Percentiles rank a stretch among this genome's conserved stretches.
Conservation (phyloP, 1,284 basidiomycete genomes). For the Peniophora sp. region DNA sequence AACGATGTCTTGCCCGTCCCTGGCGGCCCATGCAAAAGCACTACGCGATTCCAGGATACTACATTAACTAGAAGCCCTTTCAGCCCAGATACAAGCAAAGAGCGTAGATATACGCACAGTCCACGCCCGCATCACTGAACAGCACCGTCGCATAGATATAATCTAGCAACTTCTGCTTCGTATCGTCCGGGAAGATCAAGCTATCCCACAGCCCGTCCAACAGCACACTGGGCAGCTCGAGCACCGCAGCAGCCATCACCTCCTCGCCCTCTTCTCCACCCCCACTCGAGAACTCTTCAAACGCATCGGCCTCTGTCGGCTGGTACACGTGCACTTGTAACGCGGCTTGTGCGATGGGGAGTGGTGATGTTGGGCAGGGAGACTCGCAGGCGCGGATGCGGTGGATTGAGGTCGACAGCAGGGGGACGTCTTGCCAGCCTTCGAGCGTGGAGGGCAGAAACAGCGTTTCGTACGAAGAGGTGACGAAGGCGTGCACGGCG, state of each 20-base stretch:
- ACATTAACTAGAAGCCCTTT: conserved; percentile 61
- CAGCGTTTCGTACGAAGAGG: conserved; percentile 50
- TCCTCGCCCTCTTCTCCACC: conserved; percentile 62
- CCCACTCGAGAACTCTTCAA: conserved; percentile 74
- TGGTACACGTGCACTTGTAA: conserved; percentile 87
- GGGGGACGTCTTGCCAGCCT: conserved; percentile 68
- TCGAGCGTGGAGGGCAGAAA: conserved; percentile 58
- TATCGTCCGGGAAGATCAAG: conserved; percentile 82
- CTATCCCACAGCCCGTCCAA: conserved; percentile 92
- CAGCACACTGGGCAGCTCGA: conserved; percentile 73
- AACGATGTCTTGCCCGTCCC: conserved; percentile 97
- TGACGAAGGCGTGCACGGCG: conserved; percentile 55
- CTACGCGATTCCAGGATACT: conserved; percentile 91
- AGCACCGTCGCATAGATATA: conserved; percentile 92
- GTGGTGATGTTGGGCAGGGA: conserved; percentile 42
- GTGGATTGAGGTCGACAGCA: conserved; percentile 71
- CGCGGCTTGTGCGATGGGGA: conserved; percentile 49
- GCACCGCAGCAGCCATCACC: conserved; percentile 80
- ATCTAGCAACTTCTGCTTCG: conserved; percentile 84
- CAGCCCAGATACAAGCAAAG: conserved; percentile 6
- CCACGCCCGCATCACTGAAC: conserved; percentile 83
- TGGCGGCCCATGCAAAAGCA: conserved; percentile 93
- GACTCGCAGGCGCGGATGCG: conserved; percentile 71
- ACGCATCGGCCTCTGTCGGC: conserved; percentile 56
- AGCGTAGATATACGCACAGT: conserved; percentile 53